phyloP scores from a whole-genome alignment of 2,329 filamentous ascomycete species.

The Exophiala aquamarina region DNA sequence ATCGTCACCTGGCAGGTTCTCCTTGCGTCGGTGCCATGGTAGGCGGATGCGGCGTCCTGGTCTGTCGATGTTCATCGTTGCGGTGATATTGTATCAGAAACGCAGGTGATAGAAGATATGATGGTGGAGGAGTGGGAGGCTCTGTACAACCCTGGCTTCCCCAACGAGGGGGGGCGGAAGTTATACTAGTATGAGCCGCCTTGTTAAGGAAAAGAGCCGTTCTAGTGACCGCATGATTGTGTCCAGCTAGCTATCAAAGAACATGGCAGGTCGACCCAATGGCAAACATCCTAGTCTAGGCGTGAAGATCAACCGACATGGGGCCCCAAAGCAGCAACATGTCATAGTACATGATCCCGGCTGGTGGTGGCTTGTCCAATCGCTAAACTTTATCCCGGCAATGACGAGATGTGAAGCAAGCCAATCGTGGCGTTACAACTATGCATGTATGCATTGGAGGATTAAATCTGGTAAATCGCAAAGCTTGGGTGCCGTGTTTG shows the following conservation, averaged over 20 bases:
- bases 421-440: too few species aligned
- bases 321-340: constrained; percentile 1
- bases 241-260: neutral
- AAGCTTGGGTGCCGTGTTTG: too few species aligned
- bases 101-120: neutral
- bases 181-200: neutral
- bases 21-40: constrained; percentile 19
- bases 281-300: neutral
- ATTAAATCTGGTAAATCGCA: too few species aligned
- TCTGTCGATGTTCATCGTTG: constrained; percentile 16
- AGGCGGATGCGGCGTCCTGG: constrained; percentile 15
- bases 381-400: too few species aligned
- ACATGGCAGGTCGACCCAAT: neutral
- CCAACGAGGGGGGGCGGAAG: neutral
- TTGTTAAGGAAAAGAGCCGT: neutral
- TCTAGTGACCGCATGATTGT: neutral
- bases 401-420: too few species aligned
- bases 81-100: neutral
- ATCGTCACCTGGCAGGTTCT: constrained; percentile 15
- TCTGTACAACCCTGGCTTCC: too few species aligned
- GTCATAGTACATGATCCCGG: neutral
- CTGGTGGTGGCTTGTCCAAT: too few species aligned
- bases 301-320: neutral
- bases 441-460: too few species aligned
- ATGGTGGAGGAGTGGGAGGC: neutral